Conservation (phyloP, 139 green algal species). For the Chlorella sp. region DNA sequence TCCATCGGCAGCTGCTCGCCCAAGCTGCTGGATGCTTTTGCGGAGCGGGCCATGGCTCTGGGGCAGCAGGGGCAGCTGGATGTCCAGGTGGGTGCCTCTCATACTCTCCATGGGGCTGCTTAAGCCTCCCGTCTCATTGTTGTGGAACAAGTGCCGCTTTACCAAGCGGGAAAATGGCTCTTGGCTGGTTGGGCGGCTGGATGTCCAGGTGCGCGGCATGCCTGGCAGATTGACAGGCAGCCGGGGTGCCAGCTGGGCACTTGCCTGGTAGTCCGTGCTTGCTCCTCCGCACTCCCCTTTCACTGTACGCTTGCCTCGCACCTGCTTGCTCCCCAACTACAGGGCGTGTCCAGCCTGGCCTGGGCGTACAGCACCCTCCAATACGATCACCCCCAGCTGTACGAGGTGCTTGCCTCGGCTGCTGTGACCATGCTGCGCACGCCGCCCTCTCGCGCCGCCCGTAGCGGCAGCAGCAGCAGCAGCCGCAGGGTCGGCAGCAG, state of each 20-base stretch:
- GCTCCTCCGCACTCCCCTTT: too few species aligned
- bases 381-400: conserved; percentile 31
- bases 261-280: too few species aligned
- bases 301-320: too few species aligned
- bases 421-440: not conserved
- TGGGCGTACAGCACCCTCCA: conserved; percentile 39
- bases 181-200: too few species aligned
- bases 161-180: too few species aligned
- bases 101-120: too few species aligned
- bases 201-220: too few species aligned
- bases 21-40: conserved; percentile 18
- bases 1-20: conserved; percentile 2
- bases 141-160: too few species aligned
- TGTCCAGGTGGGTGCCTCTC: conserved; percentile 1
- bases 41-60: not conserved
- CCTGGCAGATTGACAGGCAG: too few species aligned
- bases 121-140: too few species aligned
- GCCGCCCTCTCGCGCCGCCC: not conserved
- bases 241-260: too few species aligned
- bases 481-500: not conserved
- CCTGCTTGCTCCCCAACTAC: too few species aligned
- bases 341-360: conserved; percentile 31
- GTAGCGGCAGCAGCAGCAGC: not conserved
- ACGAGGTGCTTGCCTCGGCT: not conserved
- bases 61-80: not conserved